phyloP scores from a whole-genome alignment of 2,329 filamentous ascomycete genomes.

The Fusarium incarnatum region DNA sequence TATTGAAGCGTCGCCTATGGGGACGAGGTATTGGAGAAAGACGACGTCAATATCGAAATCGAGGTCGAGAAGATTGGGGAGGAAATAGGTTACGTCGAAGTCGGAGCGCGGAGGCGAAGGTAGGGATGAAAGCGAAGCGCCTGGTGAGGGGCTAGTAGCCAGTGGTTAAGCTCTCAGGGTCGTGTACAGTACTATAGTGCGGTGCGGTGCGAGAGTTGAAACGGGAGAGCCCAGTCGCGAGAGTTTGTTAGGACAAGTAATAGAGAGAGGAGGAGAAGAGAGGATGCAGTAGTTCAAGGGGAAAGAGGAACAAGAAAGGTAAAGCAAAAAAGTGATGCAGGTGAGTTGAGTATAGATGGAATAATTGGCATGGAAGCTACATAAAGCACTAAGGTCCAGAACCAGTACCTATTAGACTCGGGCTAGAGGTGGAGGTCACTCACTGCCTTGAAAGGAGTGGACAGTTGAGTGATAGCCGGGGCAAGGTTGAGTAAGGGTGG shows the following conservation, averaged over 20 bases:
- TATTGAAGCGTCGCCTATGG: conserved; percentile 19
- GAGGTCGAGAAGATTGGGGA: conserved; percentile 10
- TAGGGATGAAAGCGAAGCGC: conserved; percentile 26
- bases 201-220: conserved; percentile 16
- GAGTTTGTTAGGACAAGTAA: conserved; percentile 9
- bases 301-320: conserved; percentile 1
- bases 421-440: conserved; percentile 26
- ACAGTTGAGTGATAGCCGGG: conserved; percentile 1
- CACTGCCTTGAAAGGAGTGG: conserved; percentile 4
- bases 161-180: conserved; percentile 36
- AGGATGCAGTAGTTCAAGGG: conserved; percentile 2
- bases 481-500: conserved; percentile 11
- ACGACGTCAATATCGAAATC: conserved; percentile 13
- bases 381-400: neutral
- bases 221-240: conserved; percentile 15
- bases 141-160: conserved; percentile 37
- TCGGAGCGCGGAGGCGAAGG: conserved; percentile 29
- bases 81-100: conserved; percentile 31
- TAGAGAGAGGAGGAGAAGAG: neutral
- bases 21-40: conserved; percentile 4
- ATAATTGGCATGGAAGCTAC: conserved; percentile 25
- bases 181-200: conserved; percentile 16
- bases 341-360: conserved; percentile 20
- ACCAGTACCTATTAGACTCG: neutral
- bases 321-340: neutral